Evolutionary conservation across 768 basidiomycete species (phyloP).

Genomic region (Mycena rosella): DNA sequence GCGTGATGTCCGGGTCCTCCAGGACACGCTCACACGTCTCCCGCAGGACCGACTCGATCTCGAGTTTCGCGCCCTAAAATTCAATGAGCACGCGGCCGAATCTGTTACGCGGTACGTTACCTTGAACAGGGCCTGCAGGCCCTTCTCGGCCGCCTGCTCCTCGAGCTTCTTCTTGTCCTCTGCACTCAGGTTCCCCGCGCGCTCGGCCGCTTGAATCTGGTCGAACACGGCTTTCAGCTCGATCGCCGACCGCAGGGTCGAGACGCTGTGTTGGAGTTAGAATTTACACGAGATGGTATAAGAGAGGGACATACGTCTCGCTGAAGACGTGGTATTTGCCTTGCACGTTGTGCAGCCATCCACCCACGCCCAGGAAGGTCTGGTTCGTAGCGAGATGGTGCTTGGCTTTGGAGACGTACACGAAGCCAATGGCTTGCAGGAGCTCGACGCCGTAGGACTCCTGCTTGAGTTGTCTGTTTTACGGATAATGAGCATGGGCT

Average conservation of each 20-base stretch:
- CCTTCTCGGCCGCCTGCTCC: slow-evolving; percentile 95
- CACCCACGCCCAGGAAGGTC: slow-evolving; percentile 86
- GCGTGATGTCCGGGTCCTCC: slow-evolving; percentile 64
- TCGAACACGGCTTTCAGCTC: slow-evolving; percentile 93
- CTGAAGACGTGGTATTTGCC: slow-evolving; percentile 95
- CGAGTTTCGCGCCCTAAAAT: slow-evolving; percentile 86
- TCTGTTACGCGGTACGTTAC: slow-evolving; percentile 47
- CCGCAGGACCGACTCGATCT: slow-evolving; percentile 89
- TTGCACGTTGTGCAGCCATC: slow-evolving; percentile 93
- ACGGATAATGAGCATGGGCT: slow-evolving; percentile 18
- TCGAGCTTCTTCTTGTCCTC: slow-evolving; percentile 88
- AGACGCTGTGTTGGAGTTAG: slow-evolving; percentile 65
- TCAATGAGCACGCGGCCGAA: not conserved
- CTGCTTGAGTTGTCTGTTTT: slow-evolving; percentile 77
- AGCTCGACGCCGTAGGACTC: slow-evolving; percentile 93
- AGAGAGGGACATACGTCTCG: slow-evolving; percentile 75
- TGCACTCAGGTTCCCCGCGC: slow-evolving; percentile 80
- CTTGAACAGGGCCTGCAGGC: slow-evolving; percentile 91
- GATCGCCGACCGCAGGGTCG: slow-evolving; percentile 87
- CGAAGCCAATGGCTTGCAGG: slow-evolving; percentile 87
- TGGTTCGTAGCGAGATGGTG: slow-evolving; percentile 82
- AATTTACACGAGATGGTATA: slow-evolving; percentile 5
- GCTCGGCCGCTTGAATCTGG: slow-evolving; percentile 91
- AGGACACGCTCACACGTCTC: slow-evolving; percentile 90
- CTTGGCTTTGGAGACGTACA: slow-evolving; percentile 86